Percentiles rank a stretch among this genome's conserved stretches.
These are phyloP conservation scores for Brassica napus DNA, from an alignment of 345 rosid species.

Conservation along the genomic window DNA sequence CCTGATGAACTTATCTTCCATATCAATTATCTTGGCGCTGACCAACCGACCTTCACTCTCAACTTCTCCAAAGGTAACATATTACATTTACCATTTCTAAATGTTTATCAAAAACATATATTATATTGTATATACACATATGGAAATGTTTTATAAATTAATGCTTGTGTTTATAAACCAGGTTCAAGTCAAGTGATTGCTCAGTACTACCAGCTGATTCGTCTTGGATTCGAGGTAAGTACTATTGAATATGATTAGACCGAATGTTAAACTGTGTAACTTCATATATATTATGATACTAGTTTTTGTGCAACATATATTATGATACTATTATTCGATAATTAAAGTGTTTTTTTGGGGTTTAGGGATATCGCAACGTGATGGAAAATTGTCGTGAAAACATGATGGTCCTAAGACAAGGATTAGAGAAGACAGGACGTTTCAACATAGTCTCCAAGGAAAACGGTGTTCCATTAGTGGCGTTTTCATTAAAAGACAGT, in stretches of 20 bases:
- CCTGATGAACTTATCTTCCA: constrained; percentile 67
- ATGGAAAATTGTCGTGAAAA: constrained; percentile 75
- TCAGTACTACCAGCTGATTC: constrained; percentile 67
- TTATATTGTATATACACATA: not conserved
- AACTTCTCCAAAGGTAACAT: constrained; percentile 59
- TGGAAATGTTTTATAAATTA: not conserved
- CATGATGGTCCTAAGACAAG: constrained; percentile 59
- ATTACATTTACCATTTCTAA: not conserved
- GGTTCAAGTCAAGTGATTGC: constrained; percentile 45
- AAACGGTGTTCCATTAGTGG: constrained; percentile 70
- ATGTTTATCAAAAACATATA: not conserved
- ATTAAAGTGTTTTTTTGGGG: not conserved
- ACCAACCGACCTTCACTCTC: constrained; percentile 66
- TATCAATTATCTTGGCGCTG: constrained; percentile 60
- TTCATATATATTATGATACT: not conserved
- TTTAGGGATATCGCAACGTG: constrained; percentile 43
- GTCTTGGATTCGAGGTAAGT: constrained; percentile 39
- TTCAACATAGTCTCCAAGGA: constrained; percentile 74
- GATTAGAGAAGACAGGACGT: constrained; percentile 61
- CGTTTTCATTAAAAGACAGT: constrained; percentile 68
- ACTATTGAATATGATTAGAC: not conserved
- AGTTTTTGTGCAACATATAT: not conserved
- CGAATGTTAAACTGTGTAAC: not conserved
- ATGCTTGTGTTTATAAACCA: constrained; percentile 26
- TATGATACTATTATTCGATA: not conserved